These are phyloP conservation scores for Spergularia marina DNA, from an alignment of 148 eudicot species.

Conservation along the genomic window DNA sequence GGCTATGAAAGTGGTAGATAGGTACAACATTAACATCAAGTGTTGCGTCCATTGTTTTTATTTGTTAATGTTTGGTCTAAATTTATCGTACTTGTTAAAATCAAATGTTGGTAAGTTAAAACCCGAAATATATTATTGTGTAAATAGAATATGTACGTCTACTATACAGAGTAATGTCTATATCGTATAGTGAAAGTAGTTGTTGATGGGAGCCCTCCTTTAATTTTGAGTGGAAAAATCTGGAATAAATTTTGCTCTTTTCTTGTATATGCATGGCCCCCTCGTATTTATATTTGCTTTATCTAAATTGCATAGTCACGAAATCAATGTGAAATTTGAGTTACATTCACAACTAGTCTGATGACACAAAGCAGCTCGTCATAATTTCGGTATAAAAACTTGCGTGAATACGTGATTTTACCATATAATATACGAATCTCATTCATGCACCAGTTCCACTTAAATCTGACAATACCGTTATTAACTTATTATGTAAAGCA, in stretches of 20 bases:
- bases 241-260: not conserved
- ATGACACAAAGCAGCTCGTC: not conserved
- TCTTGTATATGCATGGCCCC: conserved; percentile 7
- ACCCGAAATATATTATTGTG: not conserved
- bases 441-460: no score
- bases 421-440: no score
- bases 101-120: not conserved
- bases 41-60: no score
- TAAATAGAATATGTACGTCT: not conserved
- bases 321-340: conserved; percentile 1
- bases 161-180: not conserved
- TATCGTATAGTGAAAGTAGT: not conserved
- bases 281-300: not conserved
- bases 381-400: no score
- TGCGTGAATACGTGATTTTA: no score
- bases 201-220: conserved; percentile 12
- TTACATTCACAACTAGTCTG: not conserved
- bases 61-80: no score
- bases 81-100: no score
- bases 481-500: no score
- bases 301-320: not conserved
- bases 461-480: no score
- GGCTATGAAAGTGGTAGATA: conserved; percentile 14
- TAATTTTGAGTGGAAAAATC: not conserved
- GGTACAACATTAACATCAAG: conserved; percentile 21